These are phyloP conservation scores for Hemileia vastatrix DNA, from an alignment of 1,284 basidiomycete species.

Conservation along the genomic window DNA sequence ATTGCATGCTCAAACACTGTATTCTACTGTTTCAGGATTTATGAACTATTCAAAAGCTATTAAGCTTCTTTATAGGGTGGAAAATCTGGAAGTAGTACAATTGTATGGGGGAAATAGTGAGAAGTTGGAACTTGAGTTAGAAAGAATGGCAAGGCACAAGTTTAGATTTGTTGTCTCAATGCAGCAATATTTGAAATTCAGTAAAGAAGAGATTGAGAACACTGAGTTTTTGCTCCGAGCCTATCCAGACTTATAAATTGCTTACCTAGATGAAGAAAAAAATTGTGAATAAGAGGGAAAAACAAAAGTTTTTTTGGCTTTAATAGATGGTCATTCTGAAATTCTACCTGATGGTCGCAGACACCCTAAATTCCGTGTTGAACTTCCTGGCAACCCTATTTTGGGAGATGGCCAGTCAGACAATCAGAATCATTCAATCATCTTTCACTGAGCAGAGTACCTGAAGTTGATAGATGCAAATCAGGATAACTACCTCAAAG, in stretches of 20 bases:
- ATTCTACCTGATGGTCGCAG: slow-evolving; percentile 79
- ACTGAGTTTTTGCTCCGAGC: slow-evolving; percentile 95
- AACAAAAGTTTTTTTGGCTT: slow-evolving; percentile 83
- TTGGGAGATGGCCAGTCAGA: slow-evolving; percentile 98
- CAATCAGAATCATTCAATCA: slow-evolving; percentile 98
- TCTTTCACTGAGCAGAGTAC: slow-evolving; percentile 99
- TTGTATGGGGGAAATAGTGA: slow-evolving; percentile 96
- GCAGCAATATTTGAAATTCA: slow-evolving; percentile 99
- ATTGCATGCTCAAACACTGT: slow-evolving; percentile 92
- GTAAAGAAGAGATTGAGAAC: slow-evolving; percentile 98
- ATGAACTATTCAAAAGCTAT: slow-evolving; percentile 99
- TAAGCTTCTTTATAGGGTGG: slow-evolving; percentile 97
- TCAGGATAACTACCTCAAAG: slow-evolving; percentile 99
- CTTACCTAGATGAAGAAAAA: slow-evolving; percentile 94
- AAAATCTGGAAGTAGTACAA: slow-evolving; percentile 97
- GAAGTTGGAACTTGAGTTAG: slow-evolving; percentile 88
- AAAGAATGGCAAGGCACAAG: slow-evolving; percentile 93
- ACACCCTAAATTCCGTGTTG: slow-evolving; percentile 94
- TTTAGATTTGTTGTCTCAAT: slow-evolving; percentile 99
- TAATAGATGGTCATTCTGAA: slow-evolving; percentile 97
- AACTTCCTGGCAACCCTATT: slow-evolving; percentile 97
- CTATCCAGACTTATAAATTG: slow-evolving; percentile 98
- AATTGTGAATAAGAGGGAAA: slow-evolving; percentile 85
- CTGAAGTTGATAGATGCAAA: slow-evolving; percentile 98
- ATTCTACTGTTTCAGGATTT: slow-evolving; percentile 97